Conservation (phyloP, 768 basidiomycete species). For the Hygrocybe coccinea region DNA sequence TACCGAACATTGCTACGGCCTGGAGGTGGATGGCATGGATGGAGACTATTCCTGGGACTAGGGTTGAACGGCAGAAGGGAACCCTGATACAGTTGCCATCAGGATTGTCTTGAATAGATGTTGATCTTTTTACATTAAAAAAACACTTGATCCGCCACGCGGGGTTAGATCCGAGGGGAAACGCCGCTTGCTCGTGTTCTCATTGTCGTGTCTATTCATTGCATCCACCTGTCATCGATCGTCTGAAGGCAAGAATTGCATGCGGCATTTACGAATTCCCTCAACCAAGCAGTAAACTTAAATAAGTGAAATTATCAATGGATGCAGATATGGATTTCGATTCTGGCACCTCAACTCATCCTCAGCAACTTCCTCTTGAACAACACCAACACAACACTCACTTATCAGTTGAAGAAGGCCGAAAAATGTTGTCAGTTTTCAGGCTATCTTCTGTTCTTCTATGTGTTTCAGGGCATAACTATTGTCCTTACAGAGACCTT, state of each 20-base stretch:
- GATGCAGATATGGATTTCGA: slow-evolving; percentile 79
- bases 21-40: slow-evolving; percentile 46
- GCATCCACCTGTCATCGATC: neutral
- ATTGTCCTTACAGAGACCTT: slow-evolving; percentile 58
- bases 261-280: no score
- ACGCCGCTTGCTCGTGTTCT: slow-evolving; percentile 1
- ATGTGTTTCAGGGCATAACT: slow-evolving; percentile 4
- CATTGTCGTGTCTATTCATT: neutral
- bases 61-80: slow-evolving; percentile 63
- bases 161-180: slow-evolving; percentile 9
- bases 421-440: slow-evolving; percentile 63
- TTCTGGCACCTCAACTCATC: slow-evolving; percentile 26
- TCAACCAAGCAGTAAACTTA: no score
- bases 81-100: slow-evolving; percentile 21
- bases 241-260: no score
- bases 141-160: neutral
- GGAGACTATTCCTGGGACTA: slow-evolving; percentile 57
- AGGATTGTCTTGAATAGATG: neutral
- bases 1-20: slow-evolving; percentile 66
- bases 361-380: slow-evolving; percentile 35
- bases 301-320: slow-evolving; percentile 39
- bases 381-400: slow-evolving; percentile 33
- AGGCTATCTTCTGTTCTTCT: slow-evolving; percentile 12
- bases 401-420: slow-evolving; percentile 30
- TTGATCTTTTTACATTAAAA: neutral